A percentile compares a stretch with the other conserved stretches of the same genome.
Evolutionary conservation across 2,329 filamentous ascomycete genomes (phyloP).

Genomic region (Ophiocordyceps camponoti-leonardi): DNA sequence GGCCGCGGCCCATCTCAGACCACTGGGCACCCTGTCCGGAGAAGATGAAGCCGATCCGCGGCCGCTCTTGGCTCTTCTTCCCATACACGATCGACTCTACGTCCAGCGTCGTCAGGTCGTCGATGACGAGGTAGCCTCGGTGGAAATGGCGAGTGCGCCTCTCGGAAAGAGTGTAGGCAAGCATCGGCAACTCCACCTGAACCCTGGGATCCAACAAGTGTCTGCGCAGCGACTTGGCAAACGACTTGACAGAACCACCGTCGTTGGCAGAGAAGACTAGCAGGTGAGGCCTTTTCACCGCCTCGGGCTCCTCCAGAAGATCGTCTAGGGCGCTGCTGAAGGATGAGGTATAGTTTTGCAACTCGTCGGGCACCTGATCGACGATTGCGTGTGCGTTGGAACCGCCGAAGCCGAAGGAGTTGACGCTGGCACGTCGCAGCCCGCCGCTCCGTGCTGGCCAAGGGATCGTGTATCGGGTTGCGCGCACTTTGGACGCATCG

Average conservation of each 20-base stretch:
- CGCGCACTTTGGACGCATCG: constrained; percentile 4
- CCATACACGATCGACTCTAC: constrained; percentile 5
- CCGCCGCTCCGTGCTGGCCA: constrained; percentile 2
- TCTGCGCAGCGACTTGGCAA: constrained; percentile 2
- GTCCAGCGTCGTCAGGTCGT: constrained; percentile 1
- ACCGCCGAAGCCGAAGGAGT: constrained; percentile 20
- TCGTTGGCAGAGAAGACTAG: too few species aligned
- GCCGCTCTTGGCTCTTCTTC: constrained; percentile 5
- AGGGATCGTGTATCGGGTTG: neutral
- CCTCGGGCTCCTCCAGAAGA: constrained; percentile 7
- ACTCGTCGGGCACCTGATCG: constrained; percentile 5
- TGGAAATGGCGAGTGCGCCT: constrained; percentile 7
- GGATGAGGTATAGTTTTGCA: constrained; percentile 6
- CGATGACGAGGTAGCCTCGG: constrained; percentile 9
- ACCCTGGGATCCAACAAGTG: constrained; percentile 4
- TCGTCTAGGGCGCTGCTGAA: constrained; percentile 8
- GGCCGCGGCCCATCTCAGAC: constrained; percentile 8
- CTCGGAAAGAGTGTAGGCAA: constrained; percentile 7
- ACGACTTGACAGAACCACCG: too few species aligned
- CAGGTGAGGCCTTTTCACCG: too few species aligned
- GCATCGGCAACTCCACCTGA: constrained; percentile 4
- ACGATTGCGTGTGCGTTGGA: constrained; percentile 16
- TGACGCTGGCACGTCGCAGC: constrained; percentile 11
- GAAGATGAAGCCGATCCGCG: constrained; percentile 8
- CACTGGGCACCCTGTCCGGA: constrained; percentile 12